Base-by-base conservation (phyloP, 768 basidiomycete species). In the Coprinopsis sp. region DNA sequence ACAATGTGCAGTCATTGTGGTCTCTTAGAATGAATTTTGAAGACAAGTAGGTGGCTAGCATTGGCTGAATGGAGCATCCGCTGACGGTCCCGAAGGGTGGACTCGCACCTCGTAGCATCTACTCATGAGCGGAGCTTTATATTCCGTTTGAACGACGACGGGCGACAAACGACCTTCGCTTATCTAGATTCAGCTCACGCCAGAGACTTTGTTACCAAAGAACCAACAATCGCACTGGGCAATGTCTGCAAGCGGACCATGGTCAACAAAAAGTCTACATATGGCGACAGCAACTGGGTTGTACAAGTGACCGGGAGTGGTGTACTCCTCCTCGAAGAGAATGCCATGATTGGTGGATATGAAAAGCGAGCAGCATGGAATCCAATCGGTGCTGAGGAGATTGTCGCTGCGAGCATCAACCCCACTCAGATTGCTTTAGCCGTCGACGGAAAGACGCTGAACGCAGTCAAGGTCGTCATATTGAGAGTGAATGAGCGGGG, bases 301-400 rank as follows among this genome's bases (percentile, higher is more conserved):
- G 74, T 91, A 0, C 92, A 94, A 63, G 83, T 92, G 13, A 87
- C 87, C 1, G 64, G 76, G 4, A 67, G 65, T 14, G 77, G 73
- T 4, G 73, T 82, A 4, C 59, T 68, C 18, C 63, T 89, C 18
- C 60, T 87, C 4, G 75, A 84, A 51, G 78, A 73, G 56, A 78
- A 88, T 52, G 29, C 61, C 1, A 57, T 57, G 3, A 51, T 77
- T 7, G 64, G 64, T 4, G 54, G 64, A n/a, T 82, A 76, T 57
- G 57, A 55, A 8, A 66, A 66, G 28, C 53, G 72, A 30, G 62
- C 67, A 43, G 48, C 63, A n/a, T 81, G 76, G 71, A 22, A 23
- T 4, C 47, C 47, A 6, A 14, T 33, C 31, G 33, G 41, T 23
- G 33, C 18, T 33, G 27, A 13, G 23, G 75, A 80, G 51, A 73